Conservation (phyloP, 768 basidiomycete species). For the Termitomyces bulborhizus region DNA sequence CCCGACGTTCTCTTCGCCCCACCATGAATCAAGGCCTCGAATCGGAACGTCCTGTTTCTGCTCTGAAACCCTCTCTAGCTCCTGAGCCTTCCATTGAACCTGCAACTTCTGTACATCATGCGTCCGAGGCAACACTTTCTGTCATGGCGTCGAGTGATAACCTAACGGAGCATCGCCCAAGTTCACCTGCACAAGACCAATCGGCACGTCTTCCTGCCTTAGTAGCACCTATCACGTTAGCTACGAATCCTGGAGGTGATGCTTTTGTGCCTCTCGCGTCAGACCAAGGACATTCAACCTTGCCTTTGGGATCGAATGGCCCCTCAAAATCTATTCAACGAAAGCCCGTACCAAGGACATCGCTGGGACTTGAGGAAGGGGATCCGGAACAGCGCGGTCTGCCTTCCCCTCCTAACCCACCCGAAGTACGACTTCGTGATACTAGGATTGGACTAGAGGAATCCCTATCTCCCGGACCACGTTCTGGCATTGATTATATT, state of each 20-base stretch:
- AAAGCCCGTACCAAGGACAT: conserved; percentile 2
- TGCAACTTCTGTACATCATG: not conserved
- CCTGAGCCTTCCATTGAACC: not conserved
- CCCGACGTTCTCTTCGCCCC: not conserved
- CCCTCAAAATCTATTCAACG: conserved; percentile 4
- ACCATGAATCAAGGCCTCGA: conserved; percentile 10
- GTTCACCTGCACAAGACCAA: not conserved
- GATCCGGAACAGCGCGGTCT: not conserved
- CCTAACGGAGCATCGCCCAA: not conserved
- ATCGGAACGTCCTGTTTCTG: not conserved
- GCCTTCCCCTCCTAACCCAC: conserved; percentile 15
- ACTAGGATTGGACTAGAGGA: conserved; percentile 6
- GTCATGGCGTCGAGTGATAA: not conserved
- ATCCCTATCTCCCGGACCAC: conserved; percentile 10
- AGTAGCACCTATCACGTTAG: not conserved
- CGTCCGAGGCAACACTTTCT: not conserved
- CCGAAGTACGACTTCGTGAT: conserved; percentile 7
- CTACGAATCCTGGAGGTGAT: not conserved
- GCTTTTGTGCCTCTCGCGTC: not conserved
- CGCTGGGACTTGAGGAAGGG: conserved; percentile 1
- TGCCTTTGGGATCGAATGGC: not conserved
- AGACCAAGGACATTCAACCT: not conserved
- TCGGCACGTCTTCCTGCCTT: not conserved
- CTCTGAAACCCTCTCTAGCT: not conserved
- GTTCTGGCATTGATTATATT: conserved; percentile 33